Base-by-base conservation (phyloP, 805 yeast genomes). In the Suhomyces sp. region DNA sequence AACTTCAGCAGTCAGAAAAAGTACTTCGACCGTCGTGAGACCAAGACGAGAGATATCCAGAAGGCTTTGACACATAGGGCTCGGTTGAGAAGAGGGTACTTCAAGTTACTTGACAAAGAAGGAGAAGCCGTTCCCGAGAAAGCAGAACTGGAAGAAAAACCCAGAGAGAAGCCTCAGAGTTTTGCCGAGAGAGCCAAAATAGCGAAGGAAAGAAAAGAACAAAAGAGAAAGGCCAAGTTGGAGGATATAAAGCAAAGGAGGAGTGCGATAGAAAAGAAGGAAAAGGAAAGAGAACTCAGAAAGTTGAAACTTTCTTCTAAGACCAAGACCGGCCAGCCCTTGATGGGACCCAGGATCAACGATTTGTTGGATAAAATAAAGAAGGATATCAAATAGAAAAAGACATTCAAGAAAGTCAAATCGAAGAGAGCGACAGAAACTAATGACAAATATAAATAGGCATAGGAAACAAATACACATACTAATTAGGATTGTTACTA, bases 271-370 rank as follows among this genome's bases (percentile, higher is more conserved):
- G 75, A 68, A 40, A 53, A 63, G 72, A 54, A 73, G 74, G 44
- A 70, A 62, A 60, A 66, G 67, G 63, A 82, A 73, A 54, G 76
- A 68, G 62, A 73, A 63, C 42, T 71, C 73, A 62, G 70, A 80
- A 60, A 80, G 73, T 64, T 72, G 60, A 60, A 64, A 24, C 55
- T 75, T 3, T 54, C 69, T 7, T 76, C 79, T 54, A 84, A 75
- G 56, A 92, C 96, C 1, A 76, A 77, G 60, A 65, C 73, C 3
- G 98, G 98, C 0, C 98, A 92, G 67, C 97, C 97, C 2, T 70
- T 82, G 45, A 89, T 92, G 93, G 97, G 90, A 0, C 96, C 97
- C 13, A 82, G 96, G 68, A 89, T 92, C 53, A 86, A 83, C 52
- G 82, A 84, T 60, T 73, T 92, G 44, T 75, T 92, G 47, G 94